Base-by-base conservation (phyloP, 2,329 filamentous ascomycete genomes). In the Diaporthe batatas region DNA sequence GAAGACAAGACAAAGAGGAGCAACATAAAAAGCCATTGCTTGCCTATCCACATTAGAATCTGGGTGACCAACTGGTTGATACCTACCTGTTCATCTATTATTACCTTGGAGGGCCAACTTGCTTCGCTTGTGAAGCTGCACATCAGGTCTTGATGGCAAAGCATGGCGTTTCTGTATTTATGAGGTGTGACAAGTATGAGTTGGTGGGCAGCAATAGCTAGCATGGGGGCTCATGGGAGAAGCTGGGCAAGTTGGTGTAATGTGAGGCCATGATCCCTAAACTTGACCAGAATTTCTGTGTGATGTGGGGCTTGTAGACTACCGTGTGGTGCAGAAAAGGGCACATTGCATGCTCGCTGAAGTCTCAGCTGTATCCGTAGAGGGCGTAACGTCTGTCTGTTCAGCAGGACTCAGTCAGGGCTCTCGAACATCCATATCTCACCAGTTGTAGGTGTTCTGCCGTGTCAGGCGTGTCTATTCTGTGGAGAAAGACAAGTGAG, bases 131-230 rank as follows among this genome's bases (percentile, higher is more conserved):
- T 11, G 8, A 14, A 32, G n/a, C 21, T 16, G 18, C 42, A 36
- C 59, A 39, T 65, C 65, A 65, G 62, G 36, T 51, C 51, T 68
- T 73, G 71, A 73, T 73, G 68, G 59, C 67, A 59, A 58, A 68
- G 59, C 71, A 73, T 18, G 71, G 73, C 67, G 71, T 73, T 74
- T 71, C 16, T 54, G 73, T 68, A 73, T 57, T 71, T 57, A 71
- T 32, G 59, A 58, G n/a, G 32, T 36, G 32, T 39, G 55, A 74
- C 59, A 29, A 73, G 39, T 44, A 74, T 53, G 71, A 68, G 11
- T 44, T 58, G 68, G 68, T 68, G 49, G 47, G 59, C 25, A 18
- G 36, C n/a, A 39, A 49, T 34, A 55, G 16, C n/a, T 34, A 6
- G 21, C 25, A 18, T 18, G 18, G n/a, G 44, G 18, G 18, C 21